phyloP scores from a whole-genome alignment of 2,329 filamentous ascomycete species.

The Elsinoe necatrix region DNA sequence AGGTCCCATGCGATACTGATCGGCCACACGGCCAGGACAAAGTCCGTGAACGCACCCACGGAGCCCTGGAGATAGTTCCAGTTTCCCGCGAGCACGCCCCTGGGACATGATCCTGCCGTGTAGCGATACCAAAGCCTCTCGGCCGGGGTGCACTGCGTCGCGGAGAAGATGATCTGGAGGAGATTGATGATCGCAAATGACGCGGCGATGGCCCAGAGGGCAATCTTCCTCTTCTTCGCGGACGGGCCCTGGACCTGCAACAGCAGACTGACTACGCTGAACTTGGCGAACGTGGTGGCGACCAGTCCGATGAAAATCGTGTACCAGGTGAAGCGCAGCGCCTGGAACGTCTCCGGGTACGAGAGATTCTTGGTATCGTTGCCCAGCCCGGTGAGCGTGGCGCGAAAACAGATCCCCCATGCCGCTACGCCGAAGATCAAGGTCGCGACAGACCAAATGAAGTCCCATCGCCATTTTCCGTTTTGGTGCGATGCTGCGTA shows the following conservation, averaged over 20 bases:
- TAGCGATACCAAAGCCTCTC: slow-evolving; percentile 4
- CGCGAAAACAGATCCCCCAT: neutral
- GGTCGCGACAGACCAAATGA: slow-evolving; percentile 7
- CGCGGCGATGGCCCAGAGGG: slow-evolving; percentile 16
- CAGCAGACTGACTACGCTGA: slow-evolving; percentile 5
- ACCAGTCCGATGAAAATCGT: slow-evolving; percentile 7
- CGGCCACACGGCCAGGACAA: slow-evolving; percentile 14
- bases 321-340: slow-evolving; percentile 3
- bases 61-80: slow-evolving; percentile 12
- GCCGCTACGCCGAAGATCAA: slow-evolving; percentile 7
- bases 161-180: slow-evolving; percentile 13
- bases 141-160: neutral
- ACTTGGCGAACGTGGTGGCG: slow-evolving; percentile 12
- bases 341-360: slow-evolving; percentile 9
- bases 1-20: slow-evolving; percentile 12
- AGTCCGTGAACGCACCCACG: slow-evolving; percentile 10
- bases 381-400: slow-evolving; percentile 9
- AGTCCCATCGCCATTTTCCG: slow-evolving; percentile 13
- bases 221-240: slow-evolving; percentile 15
- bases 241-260: slow-evolving; percentile 6
- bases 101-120: neutral
- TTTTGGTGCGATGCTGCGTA: slow-evolving; percentile 9
- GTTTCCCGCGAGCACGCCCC: slow-evolving; percentile 1
- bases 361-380: slow-evolving; percentile 11
- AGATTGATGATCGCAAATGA: slow-evolving; percentile 17